Percentiles rank a stretch among this genome's conserved stretches.
phyloP scores from a whole-genome alignment of 2,329 filamentous ascomycete genomes.

The Colletotrichum orbiculare region DNA sequence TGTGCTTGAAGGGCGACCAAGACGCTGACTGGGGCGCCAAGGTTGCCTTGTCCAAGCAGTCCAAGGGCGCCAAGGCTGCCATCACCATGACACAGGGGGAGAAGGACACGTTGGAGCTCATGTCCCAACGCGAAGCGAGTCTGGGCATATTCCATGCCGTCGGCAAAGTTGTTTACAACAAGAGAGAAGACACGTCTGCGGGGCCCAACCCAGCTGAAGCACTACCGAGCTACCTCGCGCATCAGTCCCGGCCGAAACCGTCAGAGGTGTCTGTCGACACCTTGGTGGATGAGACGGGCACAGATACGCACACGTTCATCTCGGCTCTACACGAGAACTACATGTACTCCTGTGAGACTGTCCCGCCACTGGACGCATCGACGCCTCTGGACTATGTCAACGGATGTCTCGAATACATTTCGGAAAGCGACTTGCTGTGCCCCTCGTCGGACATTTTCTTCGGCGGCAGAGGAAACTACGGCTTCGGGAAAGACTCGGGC shows the following conservation, averaged over 20 bases:
- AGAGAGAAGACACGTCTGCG: conserved; percentile 71
- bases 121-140: conserved; percentile 88
- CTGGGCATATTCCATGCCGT: conserved; percentile 96
- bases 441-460: conserved; percentile 78
- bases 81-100: conserved; percentile 79
- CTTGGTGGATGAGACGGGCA: conserved; percentile 93
- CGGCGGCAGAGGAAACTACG: conserved; percentile 65
- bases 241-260: conserved; percentile 67
- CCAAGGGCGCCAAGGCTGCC: conserved; percentile 67
- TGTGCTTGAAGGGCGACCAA: conserved; percentile 86
- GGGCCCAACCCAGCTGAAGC: conserved; percentile 58
- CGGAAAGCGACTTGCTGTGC: conserved; percentile 86
- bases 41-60: conserved; percentile 76
- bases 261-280: conserved; percentile 77
- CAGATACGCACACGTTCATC: conserved; percentile 90
- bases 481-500: conserved; percentile 66
- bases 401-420: conserved; percentile 87
- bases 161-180: conserved; percentile 97
- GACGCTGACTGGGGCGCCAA: conserved; percentile 80
- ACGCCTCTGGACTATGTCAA: conserved; percentile 82
- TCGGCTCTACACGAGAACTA: conserved; percentile 96
- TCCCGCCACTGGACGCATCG: conserved; percentile 58
- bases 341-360: conserved; percentile 79
- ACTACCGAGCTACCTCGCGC: conserved; percentile 69
- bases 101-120: conserved; percentile 79